These are phyloP conservation scores for Suhomyces kunorum DNA, from an alignment of 1,139 yeast genomes.

Conservation along the genomic window DNA sequence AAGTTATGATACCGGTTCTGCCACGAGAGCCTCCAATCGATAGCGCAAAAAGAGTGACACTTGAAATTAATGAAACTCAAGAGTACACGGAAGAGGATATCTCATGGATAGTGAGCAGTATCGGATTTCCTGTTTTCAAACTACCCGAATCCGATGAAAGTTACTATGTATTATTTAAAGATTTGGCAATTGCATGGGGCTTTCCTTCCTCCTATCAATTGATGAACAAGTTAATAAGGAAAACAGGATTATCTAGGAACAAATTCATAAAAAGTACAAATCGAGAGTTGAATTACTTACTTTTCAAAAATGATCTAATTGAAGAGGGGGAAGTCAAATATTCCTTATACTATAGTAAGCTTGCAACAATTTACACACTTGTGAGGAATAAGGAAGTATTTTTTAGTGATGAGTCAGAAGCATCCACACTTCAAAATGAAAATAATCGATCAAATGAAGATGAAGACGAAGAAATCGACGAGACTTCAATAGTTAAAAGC, in stretches of 20 bases:
- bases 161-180: constrained; percentile 32
- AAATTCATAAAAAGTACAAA: constrained; percentile 26
- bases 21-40: constrained; percentile 2
- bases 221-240: constrained; percentile 29
- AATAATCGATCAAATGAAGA: constrained; percentile 3
- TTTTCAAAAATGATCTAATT: constrained; percentile 27
- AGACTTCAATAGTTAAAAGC: too few relatives aligned
- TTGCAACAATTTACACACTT: constrained; percentile 23
- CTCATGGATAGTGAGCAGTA: constrained; percentile 7
- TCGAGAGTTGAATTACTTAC: constrained; percentile 23
- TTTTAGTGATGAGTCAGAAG: constrained; percentile 12
- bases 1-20: constrained; percentile 9
- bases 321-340: constrained; percentile 20
- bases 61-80: constrained; percentile 3
- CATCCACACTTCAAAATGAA: background rate
- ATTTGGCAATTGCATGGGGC: constrained; percentile 40
- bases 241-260: constrained; percentile 22
- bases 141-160: constrained; percentile 3
- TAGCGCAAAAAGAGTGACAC: constrained; percentile 1
- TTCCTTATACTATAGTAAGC: constrained; percentile 32
- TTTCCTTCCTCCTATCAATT: constrained; percentile 49
- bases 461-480: background rate
- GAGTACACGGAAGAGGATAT: constrained; percentile 5
- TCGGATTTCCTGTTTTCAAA: constrained; percentile 11
- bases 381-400: constrained; percentile 24